Base-by-base conservation (phyloP, 208 protist genomes). In the Novymonas esmeraldas region DNA sequence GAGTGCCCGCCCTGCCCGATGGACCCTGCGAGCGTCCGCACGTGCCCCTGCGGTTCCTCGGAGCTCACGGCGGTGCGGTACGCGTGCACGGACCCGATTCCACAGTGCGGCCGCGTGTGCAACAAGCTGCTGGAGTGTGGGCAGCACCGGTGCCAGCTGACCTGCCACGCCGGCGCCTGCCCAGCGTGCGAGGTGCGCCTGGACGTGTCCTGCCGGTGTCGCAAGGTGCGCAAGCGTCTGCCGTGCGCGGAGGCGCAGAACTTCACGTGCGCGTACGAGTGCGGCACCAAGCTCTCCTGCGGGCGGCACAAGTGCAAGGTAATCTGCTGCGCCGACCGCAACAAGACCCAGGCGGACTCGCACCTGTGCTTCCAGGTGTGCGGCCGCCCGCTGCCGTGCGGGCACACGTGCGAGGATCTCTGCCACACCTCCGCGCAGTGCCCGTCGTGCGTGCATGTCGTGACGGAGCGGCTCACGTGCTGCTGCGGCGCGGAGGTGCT, bases 221-320 rank as follows among this genome's bases (percentile, higher is more conserved):
- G 82, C 42, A 64, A 75, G n/a, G 83, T 81, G 14, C 64, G 74
- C 38, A 69, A 78, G 36, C 78, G 70, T 11, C 64, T 94, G 56
- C 57, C 74, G 11, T 94, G 89, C 46, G 52, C 42, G 3, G 78
- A 84, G 33, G 24, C 68, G 14, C 70, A 78, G 50, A 65, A 56
- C 33, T 78, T 84, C 63, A 70, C 58, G 34, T 94, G 88, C 62
- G 58, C 70, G 28, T 79, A 82, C 38, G 68, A 78, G 29, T 94
- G 88, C 52, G 82, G 85, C 33, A 89, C 85, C 36, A 71, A 71
- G 52, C 64, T 91, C n/a, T 84, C 78, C 24, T 94, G 88, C 65
- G 85, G 85, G 20, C 78, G 76, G 59, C 89, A 94, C 78, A 70
- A 84, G 60, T 94, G 89, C 72, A 57, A 77, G 24, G 68, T 62